Conservation (phyloP, 805 yeast species). For the Starmerella vaccinii region DNA sequence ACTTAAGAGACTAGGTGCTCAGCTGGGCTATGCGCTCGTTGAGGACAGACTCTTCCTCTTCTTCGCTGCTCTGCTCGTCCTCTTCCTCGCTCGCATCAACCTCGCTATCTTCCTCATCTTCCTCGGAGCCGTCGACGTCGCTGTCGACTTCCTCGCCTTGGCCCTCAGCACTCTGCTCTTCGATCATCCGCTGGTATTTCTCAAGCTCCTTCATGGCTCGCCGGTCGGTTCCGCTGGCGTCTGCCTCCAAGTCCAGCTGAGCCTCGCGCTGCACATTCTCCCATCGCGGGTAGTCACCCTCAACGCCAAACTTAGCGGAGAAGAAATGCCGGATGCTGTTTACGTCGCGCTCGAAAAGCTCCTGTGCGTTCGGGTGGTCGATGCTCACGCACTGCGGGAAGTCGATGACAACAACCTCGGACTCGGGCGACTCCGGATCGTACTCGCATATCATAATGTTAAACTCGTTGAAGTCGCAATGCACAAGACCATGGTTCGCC, state of each 20-base stretch:
- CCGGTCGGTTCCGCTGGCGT: conserved; percentile 69
- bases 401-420: conserved; percentile 84
- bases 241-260: conserved; percentile 71
- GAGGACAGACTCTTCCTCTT: not conserved
- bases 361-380: conserved; percentile 79
- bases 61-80: not conserved
- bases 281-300: conserved; percentile 80
- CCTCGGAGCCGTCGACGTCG: conserved; percentile 31
- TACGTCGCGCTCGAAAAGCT: conserved; percentile 84
- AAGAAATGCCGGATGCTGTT: conserved; percentile 81
- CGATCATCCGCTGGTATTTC: conserved; percentile 46
- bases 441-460: conserved; percentile 73
- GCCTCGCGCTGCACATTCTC: conserved; percentile 59
- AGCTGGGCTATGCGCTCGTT: not conserved
- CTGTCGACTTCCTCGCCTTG: conserved; percentile 29
- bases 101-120: conserved; percentile 6
- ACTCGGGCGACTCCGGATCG: conserved; percentile 36
- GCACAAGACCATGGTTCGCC: conserved; percentile 83
- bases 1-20: not conserved
- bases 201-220: conserved; percentile 59
- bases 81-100: not conserved
- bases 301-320: conserved; percentile 62
- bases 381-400: conserved; percentile 97
- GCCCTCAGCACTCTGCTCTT: conserved; percentile 29
- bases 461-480: conserved; percentile 96